A percentile compares a stretch with the other conserved stretches of the same genome.
phyloP scores from a whole-genome alignment of 106 monocot genomes.

The Acorus calamus region DNA sequence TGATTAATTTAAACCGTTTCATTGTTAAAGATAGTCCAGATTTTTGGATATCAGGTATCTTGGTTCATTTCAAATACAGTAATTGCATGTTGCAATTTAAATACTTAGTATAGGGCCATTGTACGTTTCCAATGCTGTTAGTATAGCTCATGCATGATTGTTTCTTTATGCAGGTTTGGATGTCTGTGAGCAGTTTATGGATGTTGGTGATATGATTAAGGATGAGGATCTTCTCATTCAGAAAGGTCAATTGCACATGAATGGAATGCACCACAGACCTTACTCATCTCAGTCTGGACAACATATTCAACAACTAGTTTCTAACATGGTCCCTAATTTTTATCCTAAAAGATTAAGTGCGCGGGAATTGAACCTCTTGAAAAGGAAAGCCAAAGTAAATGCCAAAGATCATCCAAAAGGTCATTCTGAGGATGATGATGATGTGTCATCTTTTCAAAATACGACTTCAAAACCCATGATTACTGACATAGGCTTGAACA shows the following conservation, averaged over 20 bases:
- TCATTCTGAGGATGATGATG: slow-evolving; percentile 74
- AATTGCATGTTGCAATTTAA: neutral
- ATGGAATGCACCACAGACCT: slow-evolving; percentile 35
- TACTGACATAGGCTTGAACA: slow-evolving; percentile 23
- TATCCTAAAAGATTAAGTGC: slow-evolving; percentile 75
- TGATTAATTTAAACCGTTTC: no score
- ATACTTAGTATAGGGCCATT: neutral
- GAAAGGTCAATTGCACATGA: slow-evolving; percentile 32
- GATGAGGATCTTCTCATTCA: slow-evolving; percentile 93
- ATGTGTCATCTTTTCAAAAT: slow-evolving; percentile 20
- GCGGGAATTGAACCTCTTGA: slow-evolving; percentile 80
- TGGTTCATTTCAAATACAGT: no score
- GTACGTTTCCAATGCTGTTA: no score
- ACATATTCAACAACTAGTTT: slow-evolving; percentile 83
- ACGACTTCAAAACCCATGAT: slow-evolving; percentile 21
- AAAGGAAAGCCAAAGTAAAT: slow-evolving; percentile 85
- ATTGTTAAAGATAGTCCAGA: no score
- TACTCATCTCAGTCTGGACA: slow-evolving; percentile 43
- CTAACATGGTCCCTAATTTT: slow-evolving; percentile 73
- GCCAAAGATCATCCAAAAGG: slow-evolving; percentile 77
- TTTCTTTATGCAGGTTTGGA: slow-evolving; percentile 59
- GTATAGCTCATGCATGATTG: neutral
- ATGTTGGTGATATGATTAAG: slow-evolving; percentile 82
- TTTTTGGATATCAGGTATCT: no score
- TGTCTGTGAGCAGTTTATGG: slow-evolving; percentile 99